Evolutionary conservation across 495 filamentous ascomycete species (phyloP), one percentile per base, ranked within the genome.

Genomic region (Cercophora samala): DNA sequence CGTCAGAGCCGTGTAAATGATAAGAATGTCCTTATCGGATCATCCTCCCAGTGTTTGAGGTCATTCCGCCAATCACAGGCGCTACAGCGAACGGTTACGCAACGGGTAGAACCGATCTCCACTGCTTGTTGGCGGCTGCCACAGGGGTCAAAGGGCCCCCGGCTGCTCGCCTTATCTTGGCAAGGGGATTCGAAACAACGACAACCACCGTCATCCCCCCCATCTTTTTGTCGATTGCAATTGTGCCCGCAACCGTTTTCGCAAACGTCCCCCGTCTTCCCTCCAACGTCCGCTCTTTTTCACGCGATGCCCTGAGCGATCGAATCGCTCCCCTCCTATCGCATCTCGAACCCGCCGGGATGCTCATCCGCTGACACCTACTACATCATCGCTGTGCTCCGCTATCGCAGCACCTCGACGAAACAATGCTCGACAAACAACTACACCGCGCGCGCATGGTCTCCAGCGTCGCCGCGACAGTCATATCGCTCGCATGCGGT

Each of bases 401-500:
- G 29, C 23, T 51, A 54, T 51, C 42, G 62, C 17, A 58, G 37
- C 29, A 29, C 37, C n/a, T 25, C 26, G 6, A 29, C 55, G 32
- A 21, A 64, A 71, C 52, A 6, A 78, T 77, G 76, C 59, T 69
- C 19, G 78, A 77, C 62, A 64, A 71, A 29, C 74, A 81, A 26
- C 73, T 85, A 46, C 76, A 80, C 66, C 84, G 77, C 70, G 83
- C 84, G 46, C 85, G 92, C 76, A 77, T 93, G 52, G 81, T 92
- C 64, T 94, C 93, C 68, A 91, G 91, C 61, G 78, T 93, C 71
- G 95, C 95, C 29, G 94, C 91, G 23, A 96, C 92, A 46, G 74
- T 88, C 68, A 93, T 98, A 67, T 87, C 93, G 46, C 81, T 99
- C 65, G 91, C 93, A 67, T 96, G 92, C 77, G 94, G 94, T 66